Evolutionary conservation across 176 grass and related monocot genomes (phyloP).

Genomic region (Eragrostis curvula): DNA sequence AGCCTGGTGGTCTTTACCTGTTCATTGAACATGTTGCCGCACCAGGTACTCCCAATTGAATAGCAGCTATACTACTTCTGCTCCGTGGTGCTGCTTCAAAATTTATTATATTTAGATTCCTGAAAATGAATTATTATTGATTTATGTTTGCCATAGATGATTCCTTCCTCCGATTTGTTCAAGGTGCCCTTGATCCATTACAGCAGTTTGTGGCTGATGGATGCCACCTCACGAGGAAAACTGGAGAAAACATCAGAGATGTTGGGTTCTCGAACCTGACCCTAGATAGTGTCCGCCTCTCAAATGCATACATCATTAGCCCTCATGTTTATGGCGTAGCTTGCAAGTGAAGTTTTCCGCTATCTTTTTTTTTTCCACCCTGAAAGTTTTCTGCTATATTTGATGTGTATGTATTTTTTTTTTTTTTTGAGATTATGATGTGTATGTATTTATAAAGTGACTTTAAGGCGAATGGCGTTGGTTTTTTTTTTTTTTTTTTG

Average conservation of each 20-base stretch:
- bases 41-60: slow-evolving; percentile 48
- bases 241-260: slow-evolving; percentile 58
- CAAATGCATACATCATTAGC: slow-evolving; percentile 55
- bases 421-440: too few species aligned
- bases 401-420: too few species aligned
- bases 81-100: not conserved
- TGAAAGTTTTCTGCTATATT: too few species aligned
- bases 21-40: slow-evolving; percentile 91
- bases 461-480: too few species aligned
- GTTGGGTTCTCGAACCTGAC: slow-evolving; percentile 62
- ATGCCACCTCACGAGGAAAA: slow-evolving; percentile 81
- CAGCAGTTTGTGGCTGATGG: slow-evolving; percentile 72
- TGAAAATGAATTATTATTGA: not conserved
- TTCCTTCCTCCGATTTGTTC: slow-evolving; percentile 62
- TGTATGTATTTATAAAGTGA: too few species aligned
- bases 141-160: slow-evolving; percentile 48
- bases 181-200: slow-evolving; percentile 71
- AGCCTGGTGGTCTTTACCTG: slow-evolving; percentile 76
- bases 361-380: too few species aligned
- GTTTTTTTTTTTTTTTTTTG: too few species aligned
- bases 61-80: not conserved
- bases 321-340: slow-evolving; percentile 86
- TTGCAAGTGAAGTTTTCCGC: slow-evolving; percentile 57
- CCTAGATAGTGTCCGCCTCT: slow-evolving; percentile 50
- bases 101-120: too few species aligned